Base-by-base conservation (phyloP, 2,329 filamentous ascomycete species). In the Taxawa tesnikishii region DNA sequence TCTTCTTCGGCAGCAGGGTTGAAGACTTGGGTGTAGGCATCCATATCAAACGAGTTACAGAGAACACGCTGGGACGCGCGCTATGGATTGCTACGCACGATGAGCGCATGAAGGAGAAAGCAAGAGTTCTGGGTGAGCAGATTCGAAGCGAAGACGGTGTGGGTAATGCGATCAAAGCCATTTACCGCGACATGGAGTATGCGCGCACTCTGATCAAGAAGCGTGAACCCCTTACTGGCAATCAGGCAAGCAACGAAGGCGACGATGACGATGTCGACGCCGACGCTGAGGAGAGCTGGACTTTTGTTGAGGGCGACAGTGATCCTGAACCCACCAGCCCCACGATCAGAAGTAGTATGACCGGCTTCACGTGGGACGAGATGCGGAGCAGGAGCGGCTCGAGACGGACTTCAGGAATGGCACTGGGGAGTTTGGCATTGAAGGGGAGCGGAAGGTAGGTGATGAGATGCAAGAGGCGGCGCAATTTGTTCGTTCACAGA, bases 111-210 rank as follows among this genome's bases (percentile, higher is more conserved):
- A 87, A 93, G 46, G 65, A 75, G 41, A 94, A 90, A 59, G 90
- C 90, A 2, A 71, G 69, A 32, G 65, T 79, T 2, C 56, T 98
- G 14, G 90, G 90, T 9, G 80, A 90, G 59, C 74, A 83, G 50
- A 96, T 98, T 44, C 78, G 88, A 36, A 77, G 73, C 59, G 84
- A 98, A 55, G 76, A 84, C 42, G 90, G 90, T 21, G 85, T 94
- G n/a, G 75, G 79, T 29, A 81, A 70, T 4, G 90, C 88, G 5
- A 90, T 96, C 40, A 83, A 94, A 55, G 82, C 76, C 38, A 83
- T 98, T 35, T 98, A 96, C 53, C 80, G 90, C 26, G 88, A 96
- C 53, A 69, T 96, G 34, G 90, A 96, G 51, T 94, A 94, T 47
- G 87, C 90, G 23, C 82, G 74, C 55, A 79, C 79, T 11, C 65